Conservation (phyloP, 1,284 basidiomycete genomes). For the Ceratobasidium sp. region DNA sequence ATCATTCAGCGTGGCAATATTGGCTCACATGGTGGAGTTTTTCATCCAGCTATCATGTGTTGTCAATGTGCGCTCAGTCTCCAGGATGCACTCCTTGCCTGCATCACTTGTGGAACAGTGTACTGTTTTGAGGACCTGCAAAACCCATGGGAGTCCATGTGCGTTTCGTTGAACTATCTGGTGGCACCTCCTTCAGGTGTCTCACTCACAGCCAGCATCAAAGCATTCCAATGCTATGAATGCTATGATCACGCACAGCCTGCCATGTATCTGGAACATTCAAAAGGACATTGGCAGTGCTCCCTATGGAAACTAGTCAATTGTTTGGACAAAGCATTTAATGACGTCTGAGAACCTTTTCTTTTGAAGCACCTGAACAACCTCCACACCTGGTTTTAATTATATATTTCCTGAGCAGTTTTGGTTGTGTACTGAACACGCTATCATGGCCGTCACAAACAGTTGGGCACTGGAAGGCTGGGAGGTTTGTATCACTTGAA, state of each 20-base stretch:
- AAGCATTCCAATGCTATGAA: not conserved
- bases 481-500: not conserved
- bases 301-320: no score
- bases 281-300: not conserved
- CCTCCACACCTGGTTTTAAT: not conserved
- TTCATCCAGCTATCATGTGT: not conserved
- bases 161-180: not conserved
- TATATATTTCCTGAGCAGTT: constrained; percentile 13
- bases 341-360: not conserved
- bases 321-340: constrained; percentile 6
- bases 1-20: not conserved
- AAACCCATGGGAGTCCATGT: not conserved
- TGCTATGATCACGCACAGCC: constrained; percentile 1
- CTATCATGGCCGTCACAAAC: not conserved
- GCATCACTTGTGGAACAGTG: not conserved
- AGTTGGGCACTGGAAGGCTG: not conserved
- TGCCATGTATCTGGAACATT: not conserved
- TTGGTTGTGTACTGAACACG: constrained; percentile 2
- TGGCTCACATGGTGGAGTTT: not conserved
- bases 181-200: not conserved
- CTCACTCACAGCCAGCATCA: not conserved
- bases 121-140: not conserved
- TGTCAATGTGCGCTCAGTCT: not conserved
- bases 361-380: not conserved
- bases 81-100: not conserved